Percentiles rank a stretch among this genome's conserved stretches.
Evolutionary conservation across 768 basidiomycete genomes (phyloP).

Genomic region (Hebeloma cylindrosporum): DNA sequence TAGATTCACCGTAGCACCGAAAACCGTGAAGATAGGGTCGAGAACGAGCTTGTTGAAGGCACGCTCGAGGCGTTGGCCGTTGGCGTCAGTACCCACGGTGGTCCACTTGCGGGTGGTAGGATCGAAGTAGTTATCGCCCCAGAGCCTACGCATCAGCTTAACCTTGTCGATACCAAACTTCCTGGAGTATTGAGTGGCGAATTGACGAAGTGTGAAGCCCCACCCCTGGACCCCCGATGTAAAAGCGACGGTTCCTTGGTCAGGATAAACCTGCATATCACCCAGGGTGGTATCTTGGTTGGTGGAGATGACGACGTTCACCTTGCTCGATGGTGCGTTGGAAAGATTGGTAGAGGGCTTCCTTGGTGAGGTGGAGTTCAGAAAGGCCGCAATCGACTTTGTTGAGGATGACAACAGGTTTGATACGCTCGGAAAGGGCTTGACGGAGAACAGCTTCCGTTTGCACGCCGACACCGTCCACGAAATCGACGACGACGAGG

Average conservation of each 20-base stretch:
- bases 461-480: slow-evolving; percentile 99
- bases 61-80: slow-evolving; percentile 93
- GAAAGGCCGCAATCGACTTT: slow-evolving; percentile 99
- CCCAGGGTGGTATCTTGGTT: slow-evolving; percentile 93
- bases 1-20: slow-evolving; percentile 99
- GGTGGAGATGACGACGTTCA: slow-evolving; percentile 98
- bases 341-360: slow-evolving; percentile 97
- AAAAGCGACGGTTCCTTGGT: slow-evolving; percentile 97
- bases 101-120: slow-evolving; percentile 96
- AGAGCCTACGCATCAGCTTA: slow-evolving; percentile 96
- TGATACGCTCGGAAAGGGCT: slow-evolving; percentile 96
- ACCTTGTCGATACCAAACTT: slow-evolving; percentile 99
- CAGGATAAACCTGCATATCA: slow-evolving; percentile 98
- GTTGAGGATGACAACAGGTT: slow-evolving; percentile 99
- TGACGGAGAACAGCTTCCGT: slow-evolving; percentile 99
- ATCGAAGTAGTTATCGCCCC: slow-evolving; percentile 99
- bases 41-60: slow-evolving; percentile 98
- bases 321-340: slow-evolving; percentile 94
- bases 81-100: slow-evolving; percentile 67
- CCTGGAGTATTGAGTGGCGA: slow-evolving; percentile 92
- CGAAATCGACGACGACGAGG: slow-evolving; percentile 98
- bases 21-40: slow-evolving; percentile 98
- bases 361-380: slow-evolving; percentile 96
- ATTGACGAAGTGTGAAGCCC: slow-evolving; percentile 99
- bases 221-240: slow-evolving; percentile 99